These are phyloP conservation scores for Heliocybe sulcata DNA, from an alignment of 1,284 basidiomycete species.

Conservation along the genomic window DNA sequence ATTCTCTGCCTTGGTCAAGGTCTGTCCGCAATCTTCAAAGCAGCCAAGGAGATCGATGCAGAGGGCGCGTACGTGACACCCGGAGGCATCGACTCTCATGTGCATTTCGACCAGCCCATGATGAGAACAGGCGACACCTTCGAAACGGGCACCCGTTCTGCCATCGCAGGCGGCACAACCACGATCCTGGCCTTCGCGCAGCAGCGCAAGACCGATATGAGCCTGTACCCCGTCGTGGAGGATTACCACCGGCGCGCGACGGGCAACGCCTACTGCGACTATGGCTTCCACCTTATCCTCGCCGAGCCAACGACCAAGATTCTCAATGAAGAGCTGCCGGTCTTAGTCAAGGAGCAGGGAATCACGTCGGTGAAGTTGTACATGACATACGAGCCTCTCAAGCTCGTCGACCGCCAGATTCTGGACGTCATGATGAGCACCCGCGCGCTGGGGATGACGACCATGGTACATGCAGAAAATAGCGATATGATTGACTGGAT, in stretches of 20 bases:
- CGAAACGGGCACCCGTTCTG: slow-evolving; percentile 14
- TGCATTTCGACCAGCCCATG: background rate
- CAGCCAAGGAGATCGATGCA: background rate
- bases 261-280: slow-evolving; percentile 14
- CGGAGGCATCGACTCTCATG: slow-evolving; percentile 1
- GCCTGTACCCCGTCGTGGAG: slow-evolving; percentile 11
- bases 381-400: slow-evolving; percentile 16
- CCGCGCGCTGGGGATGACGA: slow-evolving; percentile 15
- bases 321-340: slow-evolving; percentile 14
- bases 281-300: slow-evolving; percentile 16
- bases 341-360: slow-evolving; percentile 14
- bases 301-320: slow-evolving; percentile 14
- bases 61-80: background rate
- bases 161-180: slow-evolving; percentile 15
- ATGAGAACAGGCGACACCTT: slow-evolving; percentile 8
- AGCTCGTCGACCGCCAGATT: slow-evolving; percentile 14
- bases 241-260: slow-evolving; percentile 14
- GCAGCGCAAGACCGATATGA: slow-evolving; percentile 12
- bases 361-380: slow-evolving; percentile 18
- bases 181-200: slow-evolving; percentile 16
- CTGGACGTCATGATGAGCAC: slow-evolving; percentile 15
- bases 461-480: slow-evolving; percentile 17
- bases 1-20: background rate
- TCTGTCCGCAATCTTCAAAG: background rate
- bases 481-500: slow-evolving; percentile 17